Percentiles rank a stretch among this genome's conserved stretches.
Evolutionary conservation across 2,329 filamentous ascomycete genomes (phyloP).

Genomic region (Penicillium occitanis): DNA sequence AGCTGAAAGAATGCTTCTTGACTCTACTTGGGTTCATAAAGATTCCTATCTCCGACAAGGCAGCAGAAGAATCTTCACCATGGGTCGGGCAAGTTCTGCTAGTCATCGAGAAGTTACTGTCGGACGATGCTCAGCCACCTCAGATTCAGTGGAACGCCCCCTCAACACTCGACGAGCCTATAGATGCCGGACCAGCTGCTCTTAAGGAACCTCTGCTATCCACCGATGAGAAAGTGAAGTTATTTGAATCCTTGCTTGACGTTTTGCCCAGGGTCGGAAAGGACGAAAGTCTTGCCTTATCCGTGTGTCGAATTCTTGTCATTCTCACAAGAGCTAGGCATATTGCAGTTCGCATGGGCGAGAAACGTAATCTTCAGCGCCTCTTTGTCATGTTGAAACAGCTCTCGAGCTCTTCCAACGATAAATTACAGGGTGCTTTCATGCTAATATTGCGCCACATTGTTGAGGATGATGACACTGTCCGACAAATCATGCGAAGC

Average conservation of each 20-base stretch:
- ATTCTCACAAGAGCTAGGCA: conserved; percentile 79
- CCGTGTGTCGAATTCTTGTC: conserved; percentile 77
- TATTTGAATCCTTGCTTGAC: conserved; percentile 77
- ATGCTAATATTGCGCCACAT: conserved; percentile 89
- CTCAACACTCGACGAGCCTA: conserved; percentile 45
- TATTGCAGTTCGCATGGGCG: conserved; percentile 72
- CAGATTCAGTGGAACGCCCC: conserved; percentile 68
- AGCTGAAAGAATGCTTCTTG: conserved; percentile 72
- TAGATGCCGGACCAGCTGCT: conserved; percentile 54
- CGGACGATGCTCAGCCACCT: conserved; percentile 79
- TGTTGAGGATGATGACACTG: conserved; percentile 86
- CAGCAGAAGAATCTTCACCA: conserved; percentile 75
- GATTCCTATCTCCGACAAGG: conserved; percentile 58
- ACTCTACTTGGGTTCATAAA: conserved; percentile 78
- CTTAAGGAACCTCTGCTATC: conserved; percentile 63
- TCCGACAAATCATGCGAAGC: conserved; percentile 86
- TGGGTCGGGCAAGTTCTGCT: conserved; percentile 92
- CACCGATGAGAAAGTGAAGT: conserved; percentile 63
- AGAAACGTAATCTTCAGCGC: conserved; percentile 84
- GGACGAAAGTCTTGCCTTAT: conserved; percentile 79
- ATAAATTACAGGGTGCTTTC: conserved; percentile 71
- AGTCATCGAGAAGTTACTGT: conserved; percentile 85
- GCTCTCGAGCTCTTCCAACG: conserved; percentile 73
- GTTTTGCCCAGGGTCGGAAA: conserved; percentile 84
- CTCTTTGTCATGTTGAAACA: conserved; percentile 96